Evolutionary conservation across 306 rosid species (phyloP), one percentile per base, ranked within the genome.

Genomic region (Acacia acuminata): DNA sequence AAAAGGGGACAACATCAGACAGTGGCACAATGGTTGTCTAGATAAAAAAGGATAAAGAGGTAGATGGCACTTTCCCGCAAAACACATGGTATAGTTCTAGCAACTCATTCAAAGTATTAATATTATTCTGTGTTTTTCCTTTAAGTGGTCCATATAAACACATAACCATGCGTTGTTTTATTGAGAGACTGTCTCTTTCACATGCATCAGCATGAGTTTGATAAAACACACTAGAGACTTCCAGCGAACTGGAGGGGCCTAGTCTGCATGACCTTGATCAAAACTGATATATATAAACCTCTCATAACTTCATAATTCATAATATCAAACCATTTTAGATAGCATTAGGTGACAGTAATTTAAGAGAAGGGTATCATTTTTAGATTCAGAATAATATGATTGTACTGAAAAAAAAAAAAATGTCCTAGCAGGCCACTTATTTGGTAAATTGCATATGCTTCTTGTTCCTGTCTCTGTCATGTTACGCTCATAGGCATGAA

Each of bases 261-360:
- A 56, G 75, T 79, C 80, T 22, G 32, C 47, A 56, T 67, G 8
- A 79, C 25, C 64, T 81, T 78, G 78, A 75, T 81, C 71, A 43
- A 56, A 74, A 78, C 65, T 56, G 25, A 56, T n/a, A 8, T 8
- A 56, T 2, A n/a, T 48, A 48, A 12, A 53, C 63, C 12, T 8
- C 63, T 20, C 25, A 51, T 12, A 12, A 47, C 20, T 50, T 72
- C 36, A 32, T 53, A 32, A 72, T 32, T 51, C 47, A 51, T 6
- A 10, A 17, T 24, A 56, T n/a, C 77, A 8, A 22, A 30, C 56
- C 16, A 14, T 44, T 72, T 72, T 34, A 71, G 19, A 71, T 32
- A 65, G n/a, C 64, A 47, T 40, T 13, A 22, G 7, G 22, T 75
- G 71, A 53, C 63, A 47, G 64, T 48, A 12, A 38, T 65, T 7